These are phyloP conservation scores for Seminavis robusta DNA, from an alignment of 108 stramenopile species.

Conservation along the genomic window DNA sequence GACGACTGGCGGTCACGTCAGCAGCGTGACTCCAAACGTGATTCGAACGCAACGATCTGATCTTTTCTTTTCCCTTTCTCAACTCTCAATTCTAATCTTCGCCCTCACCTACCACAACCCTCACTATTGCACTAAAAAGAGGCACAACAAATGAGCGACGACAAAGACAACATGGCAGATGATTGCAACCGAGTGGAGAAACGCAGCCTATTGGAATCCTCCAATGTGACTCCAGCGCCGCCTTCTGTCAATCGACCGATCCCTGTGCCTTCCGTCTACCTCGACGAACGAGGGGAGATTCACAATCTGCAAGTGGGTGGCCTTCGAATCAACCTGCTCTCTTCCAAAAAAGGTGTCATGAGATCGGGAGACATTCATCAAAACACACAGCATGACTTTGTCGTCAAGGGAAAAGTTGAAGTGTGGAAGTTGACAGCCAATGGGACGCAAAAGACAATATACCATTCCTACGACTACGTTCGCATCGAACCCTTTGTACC, in stretches of 20 bases:
- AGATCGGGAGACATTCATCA: slow-evolving; percentile 51
- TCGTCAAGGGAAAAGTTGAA: slow-evolving; percentile 43
- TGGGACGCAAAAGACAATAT: slow-evolving; percentile 17
- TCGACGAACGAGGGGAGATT: slow-evolving; percentile 52
- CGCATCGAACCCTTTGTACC: slow-evolving; percentile 36
- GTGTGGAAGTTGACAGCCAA: slow-evolving; percentile 39
- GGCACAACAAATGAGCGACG: too few species aligned
- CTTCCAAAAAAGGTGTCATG: slow-evolving; percentile 38
- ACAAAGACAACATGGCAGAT: too few species aligned
- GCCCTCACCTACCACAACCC: too few species aligned
- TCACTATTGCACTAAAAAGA: too few species aligned
- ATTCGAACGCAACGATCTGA: too few species aligned
- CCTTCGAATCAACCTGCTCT: slow-evolving; percentile 44
- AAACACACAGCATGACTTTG: slow-evolving; percentile 34
- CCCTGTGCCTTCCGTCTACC: neutral
- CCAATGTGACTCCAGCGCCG: neutral
- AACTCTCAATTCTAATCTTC: too few species aligned
- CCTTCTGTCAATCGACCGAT: neutral
- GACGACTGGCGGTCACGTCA: too few species aligned
- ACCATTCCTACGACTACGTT: slow-evolving; percentile 24
- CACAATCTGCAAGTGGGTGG: slow-evolving; percentile 31
- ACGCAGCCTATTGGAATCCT: neutral
- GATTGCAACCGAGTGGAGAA: neutral
- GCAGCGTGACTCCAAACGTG: too few species aligned
- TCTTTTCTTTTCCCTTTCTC: too few species aligned